These are phyloP conservation scores for Mycena crocata DNA, from an alignment of 768 basidiomycete genomes.

Conservation along the genomic window DNA sequence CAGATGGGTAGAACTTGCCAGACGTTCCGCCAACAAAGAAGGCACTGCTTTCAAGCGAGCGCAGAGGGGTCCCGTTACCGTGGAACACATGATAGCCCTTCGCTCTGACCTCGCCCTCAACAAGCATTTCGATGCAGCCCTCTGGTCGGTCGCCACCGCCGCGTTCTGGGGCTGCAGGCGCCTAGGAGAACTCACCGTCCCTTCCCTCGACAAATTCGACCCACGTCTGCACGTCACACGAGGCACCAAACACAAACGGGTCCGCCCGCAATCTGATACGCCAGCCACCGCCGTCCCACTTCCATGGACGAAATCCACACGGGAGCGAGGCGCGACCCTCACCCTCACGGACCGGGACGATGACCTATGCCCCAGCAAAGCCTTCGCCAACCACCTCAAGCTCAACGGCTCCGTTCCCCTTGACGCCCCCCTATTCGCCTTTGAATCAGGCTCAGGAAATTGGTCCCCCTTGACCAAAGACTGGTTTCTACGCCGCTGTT, in stretches of 20 bases:
- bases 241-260: neutral
- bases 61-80: neutral
- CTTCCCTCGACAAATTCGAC: neutral
- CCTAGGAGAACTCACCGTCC: conserved; percentile 4
- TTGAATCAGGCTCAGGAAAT: neutral
- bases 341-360: conserved; percentile 29
- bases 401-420: conserved; percentile 28
- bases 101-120: neutral
- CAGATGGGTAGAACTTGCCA: neutral
- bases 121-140: neutral
- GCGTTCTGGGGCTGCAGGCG: conserved; percentile 4
- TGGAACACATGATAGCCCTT: neutral
- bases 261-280: neutral
- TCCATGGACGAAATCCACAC: conserved; percentile 48
- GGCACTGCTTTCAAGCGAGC: neutral
- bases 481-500: conserved; percentile 29
- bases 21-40: neutral
- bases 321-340: conserved; percentile 20
- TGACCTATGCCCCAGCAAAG: conserved; percentile 29
- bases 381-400: conserved; percentile 33
- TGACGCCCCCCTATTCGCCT: conserved; percentile 29
- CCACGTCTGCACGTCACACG: neutral
- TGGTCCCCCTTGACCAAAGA: conserved; percentile 22
- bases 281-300: conserved; percentile 36
- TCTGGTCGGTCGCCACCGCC: neutral